A percentile compares a stretch with the other conserved stretches of the same genome.
Evolutionary conservation across 805 yeast species (phyloP).

Genomic region (Metschnikowia hibisci): DNA sequence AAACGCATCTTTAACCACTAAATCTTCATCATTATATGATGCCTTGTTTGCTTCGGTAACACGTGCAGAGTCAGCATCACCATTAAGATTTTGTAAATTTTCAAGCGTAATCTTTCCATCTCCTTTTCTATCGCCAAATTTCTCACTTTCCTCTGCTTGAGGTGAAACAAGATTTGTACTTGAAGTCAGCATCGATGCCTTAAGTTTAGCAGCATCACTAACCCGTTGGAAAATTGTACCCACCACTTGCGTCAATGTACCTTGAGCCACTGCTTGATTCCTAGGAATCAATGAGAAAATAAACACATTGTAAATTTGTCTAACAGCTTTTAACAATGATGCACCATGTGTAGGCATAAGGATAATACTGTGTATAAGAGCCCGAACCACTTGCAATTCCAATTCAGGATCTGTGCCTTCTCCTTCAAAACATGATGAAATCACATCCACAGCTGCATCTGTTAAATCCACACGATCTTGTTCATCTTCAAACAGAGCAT

Average conservation of each 20-base stretch:
- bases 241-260: slow-evolving; percentile 86
- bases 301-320: slow-evolving; percentile 91
- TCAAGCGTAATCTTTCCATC: slow-evolving; percentile 48
- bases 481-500: slow-evolving; percentile 62
- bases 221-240: slow-evolving; percentile 76
- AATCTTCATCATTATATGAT: slow-evolving; percentile 56
- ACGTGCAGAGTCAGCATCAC: slow-evolving; percentile 49
- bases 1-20: slow-evolving; percentile 85
- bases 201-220: slow-evolving; percentile 21
- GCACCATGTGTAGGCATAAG: slow-evolving; percentile 89
- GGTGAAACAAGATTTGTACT: slow-evolving; percentile 15
- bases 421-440: slow-evolving; percentile 81
- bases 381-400: slow-evolving; percentile 90
- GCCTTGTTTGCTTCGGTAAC: slow-evolving; percentile 46
- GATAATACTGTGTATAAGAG: slow-evolving; percentile 81
- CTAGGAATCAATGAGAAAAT: slow-evolving; percentile 75
- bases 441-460: slow-evolving; percentile 79
- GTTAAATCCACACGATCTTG: slow-evolving; percentile 55
- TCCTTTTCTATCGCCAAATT: neutral
- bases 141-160: neutral
- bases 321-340: slow-evolving; percentile 78
- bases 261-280: slow-evolving; percentile 94
- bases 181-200: slow-evolving; percentile 11
- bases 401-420: slow-evolving; percentile 88
- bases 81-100: slow-evolving; percentile 53